These are phyloP conservation scores for Pseudocercospora pini-densiflorae DNA, from an alignment of 2,329 filamentous ascomycete species.

Conservation along the genomic window DNA sequence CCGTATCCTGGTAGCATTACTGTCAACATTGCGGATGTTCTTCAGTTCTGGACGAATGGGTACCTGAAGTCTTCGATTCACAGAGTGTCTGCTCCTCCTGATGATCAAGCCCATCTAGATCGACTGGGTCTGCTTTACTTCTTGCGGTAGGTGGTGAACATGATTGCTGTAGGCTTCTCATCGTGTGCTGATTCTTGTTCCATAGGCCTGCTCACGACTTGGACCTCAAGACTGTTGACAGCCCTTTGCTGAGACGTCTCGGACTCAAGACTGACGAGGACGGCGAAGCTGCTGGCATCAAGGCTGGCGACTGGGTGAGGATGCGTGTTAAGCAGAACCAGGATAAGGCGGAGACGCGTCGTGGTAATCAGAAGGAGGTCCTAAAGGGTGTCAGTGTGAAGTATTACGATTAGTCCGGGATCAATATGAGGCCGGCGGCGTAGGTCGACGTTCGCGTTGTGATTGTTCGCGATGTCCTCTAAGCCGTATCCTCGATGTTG, in stretches of 20 bases:
- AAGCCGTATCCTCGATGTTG: neutral
- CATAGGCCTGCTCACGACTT: conserved; percentile 34
- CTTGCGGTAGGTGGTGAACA: conserved; percentile 24
- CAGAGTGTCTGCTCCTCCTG: conserved; percentile 54
- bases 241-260: conserved; percentile 32
- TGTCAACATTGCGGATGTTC: conserved; percentile 48
- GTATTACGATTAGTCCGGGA: conserved; percentile 31
- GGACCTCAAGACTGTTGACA: conserved; percentile 35
- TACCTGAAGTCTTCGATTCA: conserved; percentile 57
- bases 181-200: neutral
- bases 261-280: conserved; percentile 29
- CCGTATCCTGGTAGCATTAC: conserved; percentile 48
- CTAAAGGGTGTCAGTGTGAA: conserved; percentile 41
- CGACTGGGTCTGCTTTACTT: conserved; percentile 52
- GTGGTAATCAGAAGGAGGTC: conserved; percentile 35
- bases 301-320: conserved; percentile 36
- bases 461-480: no score
- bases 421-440: neutral
- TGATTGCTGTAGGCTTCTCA: neutral
- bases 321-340: conserved; percentile 36
- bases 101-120: conserved; percentile 53
- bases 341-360: conserved; percentile 30
- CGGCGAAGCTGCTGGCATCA: conserved; percentile 30
- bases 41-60: conserved; percentile 46
- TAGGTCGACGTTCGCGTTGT: neutral